Percentiles rank a stretch among this genome's conserved stretches.
These are phyloP conservation scores for Cryphonectria parasitica DNA, from an alignment of 2,329 filamentous ascomycete species.

Conservation along the genomic window DNA sequence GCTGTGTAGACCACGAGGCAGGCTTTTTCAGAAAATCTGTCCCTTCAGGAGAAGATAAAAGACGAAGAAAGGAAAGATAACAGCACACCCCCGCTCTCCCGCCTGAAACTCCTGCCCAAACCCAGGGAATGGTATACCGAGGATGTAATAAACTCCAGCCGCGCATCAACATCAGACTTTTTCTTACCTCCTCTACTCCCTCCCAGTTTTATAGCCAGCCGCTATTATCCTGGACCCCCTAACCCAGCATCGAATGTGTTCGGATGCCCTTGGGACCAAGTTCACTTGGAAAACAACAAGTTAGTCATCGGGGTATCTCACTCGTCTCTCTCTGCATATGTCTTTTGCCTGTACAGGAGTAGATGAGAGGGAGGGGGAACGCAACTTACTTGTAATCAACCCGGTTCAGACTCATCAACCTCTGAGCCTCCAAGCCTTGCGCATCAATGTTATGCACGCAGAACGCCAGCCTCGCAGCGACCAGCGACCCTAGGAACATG, in stretches of 20 bases:
- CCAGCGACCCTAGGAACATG: slow-evolving; percentile 84
- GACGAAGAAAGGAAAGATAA: not conserved
- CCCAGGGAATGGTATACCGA: slow-evolving; percentile 5
- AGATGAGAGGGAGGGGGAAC: not conserved
- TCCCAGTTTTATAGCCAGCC: not conserved
- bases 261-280: slow-evolving; percentile 58
- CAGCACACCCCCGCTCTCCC: not conserved
- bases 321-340: not conserved
- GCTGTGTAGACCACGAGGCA: not conserved
- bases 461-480: slow-evolving; percentile 69
- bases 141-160: slow-evolving; percentile 10
- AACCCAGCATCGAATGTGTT: slow-evolving; percentile 57
- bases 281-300: slow-evolving; percentile 45
- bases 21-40: not conserved
- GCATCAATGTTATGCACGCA: slow-evolving; percentile 63
- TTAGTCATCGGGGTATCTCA: slow-evolving; percentile 23
- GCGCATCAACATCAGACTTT: slow-evolving; percentile 7
- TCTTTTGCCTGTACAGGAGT: no score
- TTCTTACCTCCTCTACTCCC: not conserved
- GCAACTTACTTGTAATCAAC: slow-evolving; percentile 64
- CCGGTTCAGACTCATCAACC: slow-evolving; percentile 59
- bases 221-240: slow-evolving; percentile 21
- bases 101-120: slow-evolving; percentile 19
- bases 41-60: not conserved
- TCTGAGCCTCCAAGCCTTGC: slow-evolving; percentile 55